Conservation (phyloP, 2,329 filamentous ascomycete genomes). For the Exophiala sideris region DNA sequence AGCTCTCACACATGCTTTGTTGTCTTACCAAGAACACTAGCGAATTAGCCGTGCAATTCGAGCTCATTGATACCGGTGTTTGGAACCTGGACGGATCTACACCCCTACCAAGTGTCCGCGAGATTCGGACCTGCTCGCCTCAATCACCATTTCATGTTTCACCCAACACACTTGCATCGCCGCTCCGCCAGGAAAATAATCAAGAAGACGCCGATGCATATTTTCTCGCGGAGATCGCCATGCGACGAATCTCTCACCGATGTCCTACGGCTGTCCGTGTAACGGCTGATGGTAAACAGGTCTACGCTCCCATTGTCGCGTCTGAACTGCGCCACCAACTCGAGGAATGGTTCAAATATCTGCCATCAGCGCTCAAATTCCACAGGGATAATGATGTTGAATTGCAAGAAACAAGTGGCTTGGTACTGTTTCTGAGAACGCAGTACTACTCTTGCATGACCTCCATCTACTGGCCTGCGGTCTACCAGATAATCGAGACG, state of each 20-base stretch:
- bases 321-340: slow-evolving; percentile 35
- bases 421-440: slow-evolving; percentile 24
- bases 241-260: slow-evolving; percentile 35
- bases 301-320: slow-evolving; percentile 32
- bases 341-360: slow-evolving; percentile 35
- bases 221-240: slow-evolving; percentile 36
- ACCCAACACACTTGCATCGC: neutral
- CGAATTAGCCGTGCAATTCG: slow-evolving; percentile 31
- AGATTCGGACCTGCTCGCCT: slow-evolving; percentile 27
- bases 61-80: slow-evolving; percentile 31
- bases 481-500: slow-evolving; percentile 27
- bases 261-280: slow-evolving; percentile 27
- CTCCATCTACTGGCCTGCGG: slow-evolving; percentile 34
- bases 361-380: slow-evolving; percentile 33
- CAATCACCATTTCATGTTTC: slow-evolving; percentile 9
- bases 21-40: neutral
- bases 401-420: neutral
- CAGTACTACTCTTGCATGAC: slow-evolving; percentile 33
- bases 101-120: slow-evolving; percentile 27
- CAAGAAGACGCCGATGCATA: slow-evolving; percentile 25
- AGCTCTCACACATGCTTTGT: neutral
- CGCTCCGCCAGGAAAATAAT: neutral
- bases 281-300: slow-evolving; percentile 20
- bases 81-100: slow-evolving; percentile 32
- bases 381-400: slow-evolving; percentile 11